Base-by-base conservation (phyloP, 2,329 filamentous ascomycete species). In the Berkeleyomyces rouxiae region DNA sequence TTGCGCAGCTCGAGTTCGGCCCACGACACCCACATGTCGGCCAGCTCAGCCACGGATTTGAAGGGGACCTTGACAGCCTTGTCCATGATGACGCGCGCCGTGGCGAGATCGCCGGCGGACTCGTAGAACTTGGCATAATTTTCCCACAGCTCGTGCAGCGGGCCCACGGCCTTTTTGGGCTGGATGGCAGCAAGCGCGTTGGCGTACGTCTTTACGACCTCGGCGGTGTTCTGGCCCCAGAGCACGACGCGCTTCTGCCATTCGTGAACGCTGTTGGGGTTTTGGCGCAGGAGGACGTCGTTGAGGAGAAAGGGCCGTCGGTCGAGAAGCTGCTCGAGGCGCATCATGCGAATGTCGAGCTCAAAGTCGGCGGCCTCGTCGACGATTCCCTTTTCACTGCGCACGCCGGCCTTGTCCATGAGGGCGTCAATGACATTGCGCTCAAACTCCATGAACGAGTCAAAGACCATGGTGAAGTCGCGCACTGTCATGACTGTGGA, bases 11-110 rank as follows among this genome's bases (percentile, higher is more conserved):
- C 93, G 87, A 99, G 90, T 74, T 99, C 92, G 0, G 95, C 92
- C 92, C 93, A 99, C 74, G 96, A 90, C 67, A 95, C 95, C 93
- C 93, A 99, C 81, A 93, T 95, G 70, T 99, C 93, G 23, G 93
- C 93, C 64, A 99, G 79, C 73, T 99, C 93, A 39, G 88, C 85
- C n/a, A 99, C 92, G 0, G 91, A 95, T 71, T 96, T 97, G 79
- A 95, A 99, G 0, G 92, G 91, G 0, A 99, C 93, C 71, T 96
- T 97, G 70, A 96, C 88, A 11, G 92, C 92, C 74, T 97, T 99
- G 72, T 97, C 92, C 82, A 97, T 88, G 69, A 99, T 97, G 65
- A 95, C 80, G 40, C 93, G 82, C 44, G 93, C 91, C 67, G 86
- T 96, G 61, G 84, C 80, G 46, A 97, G 71, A 71, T 97, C 91